Evolutionary conservation across 805 yeast genomes (phyloP).

Genomic region (Blastobotrys peoriensis): DNA sequence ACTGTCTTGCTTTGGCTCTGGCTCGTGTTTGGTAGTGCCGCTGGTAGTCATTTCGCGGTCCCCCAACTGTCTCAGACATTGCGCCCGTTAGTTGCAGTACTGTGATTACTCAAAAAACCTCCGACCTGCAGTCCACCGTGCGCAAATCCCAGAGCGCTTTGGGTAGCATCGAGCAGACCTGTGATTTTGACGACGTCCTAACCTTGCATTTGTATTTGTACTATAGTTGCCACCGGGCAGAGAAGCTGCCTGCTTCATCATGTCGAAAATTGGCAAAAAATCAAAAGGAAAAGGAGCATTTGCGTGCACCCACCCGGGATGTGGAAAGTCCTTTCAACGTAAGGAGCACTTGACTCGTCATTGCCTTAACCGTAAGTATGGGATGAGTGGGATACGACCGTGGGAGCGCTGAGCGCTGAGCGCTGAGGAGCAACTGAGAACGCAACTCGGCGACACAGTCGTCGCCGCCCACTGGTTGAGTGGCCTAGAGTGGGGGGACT

Average conservation of each 20-base stretch:
- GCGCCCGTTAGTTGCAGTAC: not conserved
- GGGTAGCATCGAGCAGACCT: too few species aligned
- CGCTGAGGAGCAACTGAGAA: not conserved
- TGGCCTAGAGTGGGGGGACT: not conserved
- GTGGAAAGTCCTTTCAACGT: conserved; percentile 10
- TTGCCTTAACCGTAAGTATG: conserved; percentile 12
- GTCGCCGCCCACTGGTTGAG: not conserved
- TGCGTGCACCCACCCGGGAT: conserved; percentile 9
- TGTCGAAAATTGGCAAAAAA: not conserved
- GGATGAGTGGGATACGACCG: not conserved
- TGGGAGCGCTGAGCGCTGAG: not conserved
- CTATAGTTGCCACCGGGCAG: not conserved
- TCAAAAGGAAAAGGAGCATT: not conserved
- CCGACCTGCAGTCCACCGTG: too few species aligned
- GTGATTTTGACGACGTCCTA: too few species aligned
- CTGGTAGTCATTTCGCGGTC: too few species aligned
- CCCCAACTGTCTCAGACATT: not conserved
- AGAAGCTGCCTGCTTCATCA: not conserved
- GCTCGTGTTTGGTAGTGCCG: too few species aligned
- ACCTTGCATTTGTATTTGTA: too few species aligned
- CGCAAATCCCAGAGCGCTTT: not conserved
- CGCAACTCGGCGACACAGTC: not conserved
- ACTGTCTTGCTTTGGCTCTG: too few species aligned
- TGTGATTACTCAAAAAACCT: not conserved
- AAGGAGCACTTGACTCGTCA: conserved; percentile 13